phyloP scores from a whole-genome alignment of 2,329 filamentous ascomycete species.

The Exophiala bonariae region DNA sequence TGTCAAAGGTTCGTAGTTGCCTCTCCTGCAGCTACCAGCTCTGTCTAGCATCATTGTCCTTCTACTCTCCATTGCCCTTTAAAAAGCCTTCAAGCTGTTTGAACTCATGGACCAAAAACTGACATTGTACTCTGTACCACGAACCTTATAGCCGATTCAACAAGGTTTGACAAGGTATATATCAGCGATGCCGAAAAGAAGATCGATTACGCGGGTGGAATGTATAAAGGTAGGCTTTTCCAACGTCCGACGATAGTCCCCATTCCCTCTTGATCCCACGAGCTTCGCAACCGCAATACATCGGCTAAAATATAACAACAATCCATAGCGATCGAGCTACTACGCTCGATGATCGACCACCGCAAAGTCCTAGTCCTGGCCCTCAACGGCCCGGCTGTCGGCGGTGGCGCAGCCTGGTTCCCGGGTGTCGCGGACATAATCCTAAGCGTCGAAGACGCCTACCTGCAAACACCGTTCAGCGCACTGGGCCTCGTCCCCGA shows the following conservation, averaged over 20 bases:
- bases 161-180: background rate
- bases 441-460: slow-evolving; percentile 45
- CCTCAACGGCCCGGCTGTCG: slow-evolving; percentile 52
- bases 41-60: slow-evolving; percentile 5
- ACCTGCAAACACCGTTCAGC: slow-evolving; percentile 51
- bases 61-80: background rate
- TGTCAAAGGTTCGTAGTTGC: slow-evolving; percentile 39
- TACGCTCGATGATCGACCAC: slow-evolving; percentile 46
- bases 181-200: slow-evolving; percentile 20
- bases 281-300: too few relatives aligned
- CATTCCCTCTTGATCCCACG: too few relatives aligned
- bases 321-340: slow-evolving; percentile 12
- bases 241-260: too few relatives aligned
- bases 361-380: slow-evolving; percentile 52
- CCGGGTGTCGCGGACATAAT: slow-evolving; percentile 51
- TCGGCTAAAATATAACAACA: too few relatives aligned
- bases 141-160: slow-evolving; percentile 1
- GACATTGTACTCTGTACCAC: too few relatives aligned
- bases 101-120: too few relatives aligned
- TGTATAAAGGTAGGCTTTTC: too few relatives aligned
- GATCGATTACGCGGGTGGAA: slow-evolving; percentile 11
- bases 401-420: slow-evolving; percentile 54
- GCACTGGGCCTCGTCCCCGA: slow-evolving; percentile 52
- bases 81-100: too few relatives aligned
- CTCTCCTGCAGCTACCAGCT: slow-evolving; percentile 28